Evolutionary conservation across 345 rosid genomes (phyloP).

Genomic region (Brassica napus): DNA sequence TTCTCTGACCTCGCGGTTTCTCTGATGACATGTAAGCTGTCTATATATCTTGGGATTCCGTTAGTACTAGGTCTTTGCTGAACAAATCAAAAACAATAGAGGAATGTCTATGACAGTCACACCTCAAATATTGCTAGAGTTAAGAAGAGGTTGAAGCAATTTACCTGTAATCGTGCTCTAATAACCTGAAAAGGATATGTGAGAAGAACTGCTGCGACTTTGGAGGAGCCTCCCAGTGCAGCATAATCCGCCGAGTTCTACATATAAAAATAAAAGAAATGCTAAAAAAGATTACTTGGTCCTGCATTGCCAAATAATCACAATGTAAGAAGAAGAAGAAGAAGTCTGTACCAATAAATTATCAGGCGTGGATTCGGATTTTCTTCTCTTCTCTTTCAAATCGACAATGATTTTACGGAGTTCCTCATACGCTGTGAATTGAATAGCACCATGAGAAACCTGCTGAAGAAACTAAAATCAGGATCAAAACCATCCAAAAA

Average conservation of each 20-base stretch:
- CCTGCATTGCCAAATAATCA: background rate
- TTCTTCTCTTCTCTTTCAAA: conserved; percentile 45
- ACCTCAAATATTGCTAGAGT: background rate
- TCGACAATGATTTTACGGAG: conserved; percentile 66
- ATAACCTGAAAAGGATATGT: conserved; percentile 95
- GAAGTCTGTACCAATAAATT: conserved; percentile 55
- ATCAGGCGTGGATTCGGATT: conserved; percentile 41
- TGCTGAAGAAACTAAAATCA: conserved; percentile 53
- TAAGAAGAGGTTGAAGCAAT: background rate
- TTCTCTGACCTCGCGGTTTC: conserved; percentile 63
- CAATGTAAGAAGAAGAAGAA: background rate
- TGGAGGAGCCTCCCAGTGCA: conserved; percentile 80
- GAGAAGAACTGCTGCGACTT: conserved; percentile 81
- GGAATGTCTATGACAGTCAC: background rate
- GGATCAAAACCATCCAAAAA: conserved; percentile 3
- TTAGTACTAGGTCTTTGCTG: conserved; percentile 84
- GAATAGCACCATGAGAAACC: conserved; percentile 97
- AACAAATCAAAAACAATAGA: conserved; percentile 13
- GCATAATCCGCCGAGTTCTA: conserved; percentile 93
- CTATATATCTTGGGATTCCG: conserved; percentile 73
- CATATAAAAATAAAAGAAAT: conserved; percentile 1
- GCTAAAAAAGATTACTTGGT: background rate
- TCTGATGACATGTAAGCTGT: conserved; percentile 83
- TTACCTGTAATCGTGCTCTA: conserved; percentile 86
- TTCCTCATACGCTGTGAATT: conserved; percentile 91